Percentiles rank a stretch among this genome's conserved stretches.
phyloP scores from a whole-genome alignment of 163 green algal genomes.

The Dunaliella salina region DNA sequence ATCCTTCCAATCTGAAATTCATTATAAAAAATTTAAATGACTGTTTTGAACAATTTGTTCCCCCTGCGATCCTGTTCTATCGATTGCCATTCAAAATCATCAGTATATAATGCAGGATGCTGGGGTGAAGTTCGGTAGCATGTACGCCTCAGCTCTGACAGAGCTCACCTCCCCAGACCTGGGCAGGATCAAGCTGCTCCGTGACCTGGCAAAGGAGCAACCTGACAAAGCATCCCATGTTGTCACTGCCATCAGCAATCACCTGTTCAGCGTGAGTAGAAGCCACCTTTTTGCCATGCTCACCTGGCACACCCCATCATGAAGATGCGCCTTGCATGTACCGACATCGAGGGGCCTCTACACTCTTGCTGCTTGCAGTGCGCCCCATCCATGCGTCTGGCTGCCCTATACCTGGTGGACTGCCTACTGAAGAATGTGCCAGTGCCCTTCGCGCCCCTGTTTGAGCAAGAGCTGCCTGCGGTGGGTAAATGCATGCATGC shows the following conservation, averaged over 20 bases:
- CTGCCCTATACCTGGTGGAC: slow-evolving; percentile 35
- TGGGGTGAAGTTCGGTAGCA: background rate
- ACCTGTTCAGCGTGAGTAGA: slow-evolving; percentile 21
- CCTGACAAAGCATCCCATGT: slow-evolving; percentile 11
- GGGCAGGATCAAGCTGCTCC: slow-evolving; percentile 26
- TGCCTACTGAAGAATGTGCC: slow-evolving; percentile 32
- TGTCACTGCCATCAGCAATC: slow-evolving; percentile 15
- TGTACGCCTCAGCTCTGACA: slow-evolving; percentile 15
- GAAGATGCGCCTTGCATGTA: too few species aligned
- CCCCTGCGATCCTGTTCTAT: too few species aligned
- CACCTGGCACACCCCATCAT: background rate
- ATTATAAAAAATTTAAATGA: too few species aligned
- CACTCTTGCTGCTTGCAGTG: slow-evolving; percentile 20
- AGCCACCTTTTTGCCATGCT: too few species aligned
- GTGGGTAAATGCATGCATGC: background rate
- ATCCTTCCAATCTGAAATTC: too few species aligned
- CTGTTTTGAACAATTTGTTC: too few species aligned
- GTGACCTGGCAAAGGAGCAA: slow-evolving; percentile 37
- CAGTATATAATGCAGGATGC: too few species aligned
- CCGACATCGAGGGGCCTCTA: too few species aligned
- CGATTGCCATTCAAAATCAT: too few species aligned
- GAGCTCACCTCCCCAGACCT: slow-evolving; percentile 25
- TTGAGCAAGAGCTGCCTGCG: slow-evolving; percentile 4
- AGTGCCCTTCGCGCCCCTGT: background rate
- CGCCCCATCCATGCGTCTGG: slow-evolving; percentile 20